Evolutionary conservation across 129 eudicot species (phyloP), one percentile per base, ranked within the genome.

Genomic region (Gnaphalium uliginosum): DNA sequence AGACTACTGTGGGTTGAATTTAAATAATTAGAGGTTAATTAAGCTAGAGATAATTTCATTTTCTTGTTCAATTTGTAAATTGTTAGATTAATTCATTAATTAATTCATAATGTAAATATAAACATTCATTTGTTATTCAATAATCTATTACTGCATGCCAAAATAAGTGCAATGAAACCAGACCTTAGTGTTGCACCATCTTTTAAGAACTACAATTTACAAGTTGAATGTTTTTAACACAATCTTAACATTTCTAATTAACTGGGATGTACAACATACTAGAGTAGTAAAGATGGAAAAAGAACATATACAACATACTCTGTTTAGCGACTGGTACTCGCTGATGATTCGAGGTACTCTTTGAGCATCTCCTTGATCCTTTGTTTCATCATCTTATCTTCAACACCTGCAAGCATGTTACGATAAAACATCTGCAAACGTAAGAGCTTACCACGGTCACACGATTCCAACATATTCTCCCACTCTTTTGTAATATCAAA

Each of bases 371-470:
- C 98, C 75, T 85, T 77, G 39, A 94, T 84, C 83, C 88, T 87
- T 71, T 78, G 83, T 88, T 83, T 90, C 97, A 89, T 77, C 73
- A 90, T 58, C 85, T 90, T 89, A 76, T 94, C 96, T 82, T 90
- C 92, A 46, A 94, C 92, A 64, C 95, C 97, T 3, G 88, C 87
- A 77, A 86, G 89, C 97, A 94, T 90, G 79, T 78, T 81, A 6
- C 91, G 73, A 75, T 90, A 90, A 71, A 90, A 94, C 93, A 78
- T 87, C 79, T 94, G 96, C 79, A 94, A 39, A 26, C 96, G 91
- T 15, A 70, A 29, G 22, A 94, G 96, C 76, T 83, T 87, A 21
- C 85, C 73, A 5, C 58, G 79, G 66, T 90, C 97, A 37, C 82
- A 87, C 10, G 91, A 74, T 66, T 94, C 98, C 83, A 90, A 69